Base-by-base conservation (phyloP, 139 green algal genomes). In the Chlamydomonas sphaeroides region DNA sequence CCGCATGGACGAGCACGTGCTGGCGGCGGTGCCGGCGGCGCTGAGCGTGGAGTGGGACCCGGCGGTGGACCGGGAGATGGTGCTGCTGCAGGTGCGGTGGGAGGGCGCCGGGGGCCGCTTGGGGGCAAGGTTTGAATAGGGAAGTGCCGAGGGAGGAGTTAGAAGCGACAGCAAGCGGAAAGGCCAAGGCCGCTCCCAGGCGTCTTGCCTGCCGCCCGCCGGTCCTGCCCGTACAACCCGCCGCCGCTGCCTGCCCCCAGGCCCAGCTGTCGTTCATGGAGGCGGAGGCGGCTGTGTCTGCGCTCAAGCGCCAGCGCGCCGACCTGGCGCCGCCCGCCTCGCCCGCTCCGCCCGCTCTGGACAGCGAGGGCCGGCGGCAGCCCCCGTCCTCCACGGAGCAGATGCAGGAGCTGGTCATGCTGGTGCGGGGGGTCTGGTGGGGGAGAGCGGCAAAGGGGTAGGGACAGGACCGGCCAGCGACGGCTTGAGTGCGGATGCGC, bases 31-130 rank as follows among this genome's bases (percentile, higher is more conserved):
- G 48, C 86, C 89, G 45, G 63, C 88, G 56, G 85, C 78, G 61
- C 65, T 92, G 42, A 74, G 38, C 1, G n/a, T 68, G 30, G 35
- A 41, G 33, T 92, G 65, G 89, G 48, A 11, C 3, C 77, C 62
- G 51, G 79, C 70, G 23, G 79, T 90, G 71, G 88, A 92, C 69
- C 69, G 73, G 3, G 91, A 93, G 67, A 88, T 91, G 68, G 86
- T 91, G 79, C 32, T 91, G 69, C 76, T 89, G 86, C 88, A 92
- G 83, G 88, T 84, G 49, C 3, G 65, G 32, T 5, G 5, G 42
- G 7, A 3, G 17, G 21, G 36, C 65, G 21, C 7, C 7, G 65
- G 35, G 65, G 20, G 35, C 7, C 8, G 28, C n/a, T n/a, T n/a
- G n/a, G n/a, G n/a, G n/a, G n/a, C n/a, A n/a, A n/a, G n/a, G n/a